Conservation (phyloP, 2,329 filamentous ascomycete species). For the Cordyceps sp. region DNA sequence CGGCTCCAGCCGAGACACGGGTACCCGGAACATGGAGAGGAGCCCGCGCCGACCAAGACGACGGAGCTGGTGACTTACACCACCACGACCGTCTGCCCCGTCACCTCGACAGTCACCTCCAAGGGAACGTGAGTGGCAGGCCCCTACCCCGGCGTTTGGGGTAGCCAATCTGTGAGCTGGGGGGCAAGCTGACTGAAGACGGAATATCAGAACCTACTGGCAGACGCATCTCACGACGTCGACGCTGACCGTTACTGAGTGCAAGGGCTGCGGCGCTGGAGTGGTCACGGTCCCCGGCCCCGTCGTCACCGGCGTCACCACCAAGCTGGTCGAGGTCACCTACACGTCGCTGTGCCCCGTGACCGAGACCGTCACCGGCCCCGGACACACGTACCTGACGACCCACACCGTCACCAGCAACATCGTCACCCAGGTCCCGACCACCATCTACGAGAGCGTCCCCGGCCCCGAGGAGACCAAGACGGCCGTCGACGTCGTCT, state of each 20-base stretch:
- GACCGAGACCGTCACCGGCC: slow-evolving; percentile 17
- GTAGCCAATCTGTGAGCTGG: no score
- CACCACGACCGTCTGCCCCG: slow-evolving; percentile 27
- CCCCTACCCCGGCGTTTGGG: no score
- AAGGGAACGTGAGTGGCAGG: slow-evolving; percentile 24
- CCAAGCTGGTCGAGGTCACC: slow-evolving; percentile 16
- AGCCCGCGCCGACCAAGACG: not conserved
- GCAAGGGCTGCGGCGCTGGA: slow-evolving; percentile 17
- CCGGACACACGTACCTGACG: slow-evolving; percentile 13
- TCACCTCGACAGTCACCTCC: slow-evolving; percentile 23
- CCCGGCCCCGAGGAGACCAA: slow-evolving; percentile 12
- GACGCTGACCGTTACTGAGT: slow-evolving; percentile 23
- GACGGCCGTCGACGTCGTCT: slow-evolving; percentile 16
- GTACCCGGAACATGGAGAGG: no score
- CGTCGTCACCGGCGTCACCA: slow-evolving; percentile 14
- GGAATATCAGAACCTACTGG: slow-evolving; percentile 18
- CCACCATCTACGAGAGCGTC: slow-evolving; percentile 14
- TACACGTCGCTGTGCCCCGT: slow-evolving; percentile 20
- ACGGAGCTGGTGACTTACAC: slow-evolving; percentile 18
- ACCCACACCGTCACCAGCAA: slow-evolving; percentile 10
- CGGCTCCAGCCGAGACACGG: slow-evolving; percentile 1
- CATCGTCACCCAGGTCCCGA: slow-evolving; percentile 12
- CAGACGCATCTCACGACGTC: slow-evolving; percentile 25
- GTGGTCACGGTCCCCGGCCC: slow-evolving; percentile 20
- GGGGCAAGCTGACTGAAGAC: no score